Evolutionary conservation across 768 basidiomycete species (phyloP), one percentile per base, ranked within the genome.

Genomic region (Xerocomus potaroensis): DNA sequence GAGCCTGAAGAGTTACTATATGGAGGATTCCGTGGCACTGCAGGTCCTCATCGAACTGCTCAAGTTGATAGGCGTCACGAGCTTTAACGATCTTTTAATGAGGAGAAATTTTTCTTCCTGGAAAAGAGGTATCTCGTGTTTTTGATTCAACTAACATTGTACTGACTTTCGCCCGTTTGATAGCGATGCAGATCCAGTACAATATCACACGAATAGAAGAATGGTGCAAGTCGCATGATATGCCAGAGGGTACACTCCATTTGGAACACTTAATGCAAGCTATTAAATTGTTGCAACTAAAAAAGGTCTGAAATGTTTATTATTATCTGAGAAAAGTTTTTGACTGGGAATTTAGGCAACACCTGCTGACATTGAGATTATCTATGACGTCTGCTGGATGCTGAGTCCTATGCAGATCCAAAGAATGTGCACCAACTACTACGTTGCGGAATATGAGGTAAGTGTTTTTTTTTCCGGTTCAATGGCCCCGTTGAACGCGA

Each of bases 171-270:
- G 42, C 12, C 36, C 30, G 16, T 48, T 44, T 45, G 36, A 31
- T 53, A 97, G 96, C 96, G 4, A 98, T 99, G 96, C 96, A 99
- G 79, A 98, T 99, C 48, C 96, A 99, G 65, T 99, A 99, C 68
- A 98, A 98, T 63, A 96, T 98, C 63, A 98, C 94, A 24, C 83
- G 89, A 22, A 88, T 94, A 60, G 91, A 94, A 60, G 94, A 97
- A 69, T 98, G 96, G 96, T 99, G 96, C 75, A 98, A 99, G 71
- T 94, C 96, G 21, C 96, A 98, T 62, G 92, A 96, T 63, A 97
- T 99, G 92, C 96, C 95, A 1, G 96, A 99, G 65, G 96, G 96
- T 8, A 91, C 91, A 15, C 76, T 99, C 23, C 96, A 98, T 66
- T 75, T 99, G 45, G 96, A 99, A 69, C 94, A 98, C 70, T 77